phyloP scores from a whole-genome alignment of 768 basidiomycete genomes.

The Tylopilus cervinicoccineus region DNA sequence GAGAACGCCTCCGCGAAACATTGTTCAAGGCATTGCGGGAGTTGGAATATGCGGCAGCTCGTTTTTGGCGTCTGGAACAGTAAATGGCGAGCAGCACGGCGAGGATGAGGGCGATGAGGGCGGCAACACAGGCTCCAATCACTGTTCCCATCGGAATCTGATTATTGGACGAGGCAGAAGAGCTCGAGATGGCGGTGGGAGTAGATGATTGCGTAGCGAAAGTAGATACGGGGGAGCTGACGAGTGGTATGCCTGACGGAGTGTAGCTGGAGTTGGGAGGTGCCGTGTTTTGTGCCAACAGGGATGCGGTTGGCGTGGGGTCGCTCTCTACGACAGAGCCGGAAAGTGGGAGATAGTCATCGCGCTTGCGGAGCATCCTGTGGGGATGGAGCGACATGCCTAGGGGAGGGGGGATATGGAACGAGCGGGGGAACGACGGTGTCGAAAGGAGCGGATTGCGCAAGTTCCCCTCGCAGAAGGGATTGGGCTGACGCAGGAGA shows the following conservation, averaged over 20 bases:
- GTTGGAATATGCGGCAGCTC: slow-evolving; percentile 16
- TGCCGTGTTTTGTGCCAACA: slow-evolving; percentile 20
- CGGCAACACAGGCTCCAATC: slow-evolving; percentile 60
- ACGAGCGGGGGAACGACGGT: slow-evolving; percentile 7
- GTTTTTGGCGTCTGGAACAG: slow-evolving; percentile 44
- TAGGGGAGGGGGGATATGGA: not conserved
- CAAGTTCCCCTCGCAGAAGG: slow-evolving; percentile 23
- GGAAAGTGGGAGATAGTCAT: slow-evolving; percentile 10
- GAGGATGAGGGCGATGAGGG: slow-evolving; percentile 47
- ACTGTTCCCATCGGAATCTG: slow-evolving; percentile 44
- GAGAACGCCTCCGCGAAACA: slow-evolving; percentile 40
- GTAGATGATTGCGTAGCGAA: slow-evolving; percentile 9
- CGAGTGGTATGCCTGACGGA: slow-evolving; percentile 15
- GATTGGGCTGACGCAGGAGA: not conserved
- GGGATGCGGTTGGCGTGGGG: slow-evolving; percentile 25
- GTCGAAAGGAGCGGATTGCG: slow-evolving; percentile 17
- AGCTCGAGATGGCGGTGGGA: not conserved
- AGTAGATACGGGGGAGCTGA: not conserved
- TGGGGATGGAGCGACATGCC: slow-evolving; percentile 18
- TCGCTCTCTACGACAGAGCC: slow-evolving; percentile 24
- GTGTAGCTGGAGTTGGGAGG: not conserved
- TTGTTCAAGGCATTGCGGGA: slow-evolving; percentile 42
- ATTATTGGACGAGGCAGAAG: slow-evolving; percentile 13
- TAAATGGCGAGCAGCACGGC: slow-evolving; percentile 50
- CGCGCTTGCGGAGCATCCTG: slow-evolving; percentile 14